phyloP scores from a whole-genome alignment of 1,284 basidiomycete genomes.

The Tetrapyrgos nigripes region DNA sequence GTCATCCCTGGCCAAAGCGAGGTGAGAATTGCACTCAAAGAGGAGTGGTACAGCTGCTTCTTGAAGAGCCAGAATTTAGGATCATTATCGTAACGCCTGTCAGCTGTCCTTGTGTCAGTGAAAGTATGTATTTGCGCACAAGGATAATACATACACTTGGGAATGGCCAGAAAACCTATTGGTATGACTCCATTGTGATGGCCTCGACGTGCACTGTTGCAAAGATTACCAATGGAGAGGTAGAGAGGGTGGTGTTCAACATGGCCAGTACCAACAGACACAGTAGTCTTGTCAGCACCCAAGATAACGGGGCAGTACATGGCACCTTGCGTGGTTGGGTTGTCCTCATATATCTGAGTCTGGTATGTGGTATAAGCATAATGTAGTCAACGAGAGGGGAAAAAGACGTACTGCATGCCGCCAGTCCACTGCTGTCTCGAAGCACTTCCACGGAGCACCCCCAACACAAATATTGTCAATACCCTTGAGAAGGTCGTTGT shows the following conservation, averaged over 20 bases:
- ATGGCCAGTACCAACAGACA: slow-evolving; percentile 41
- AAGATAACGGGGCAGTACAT: slow-evolving; percentile 38
- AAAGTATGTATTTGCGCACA: background rate
- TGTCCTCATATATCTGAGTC: slow-evolving; percentile 26
- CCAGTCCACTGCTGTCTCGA: slow-evolving; percentile 25
- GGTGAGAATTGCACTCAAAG: slow-evolving; percentile 12
- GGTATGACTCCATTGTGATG: slow-evolving; percentile 27
- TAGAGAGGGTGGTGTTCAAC: slow-evolving; percentile 39
- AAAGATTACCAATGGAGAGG: slow-evolving; percentile 29
- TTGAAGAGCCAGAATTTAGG: slow-evolving; percentile 24
- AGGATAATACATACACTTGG: slow-evolving; percentile 25
- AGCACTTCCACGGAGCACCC: slow-evolving; percentile 27
- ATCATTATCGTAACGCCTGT: slow-evolving; percentile 23
- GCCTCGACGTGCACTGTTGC: slow-evolving; percentile 23
- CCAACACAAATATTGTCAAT: slow-evolving; percentile 33
- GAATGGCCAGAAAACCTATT: slow-evolving; percentile 31
- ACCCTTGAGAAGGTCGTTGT: slow-evolving; percentile 26
- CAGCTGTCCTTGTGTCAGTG: slow-evolving; percentile 14
- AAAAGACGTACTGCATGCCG: slow-evolving; percentile 15
- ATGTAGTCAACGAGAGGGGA: background rate
- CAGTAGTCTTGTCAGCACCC: slow-evolving; percentile 43
- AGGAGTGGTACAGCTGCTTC: slow-evolving; percentile 20
- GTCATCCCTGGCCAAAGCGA: slow-evolving; percentile 18
- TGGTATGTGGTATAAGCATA: slow-evolving; percentile 6
- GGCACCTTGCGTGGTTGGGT: slow-evolving; percentile 27